Evolutionary conservation across 2,329 filamentous ascomycete genomes (phyloP).

Genomic region (Boeremia exigua): DNA sequence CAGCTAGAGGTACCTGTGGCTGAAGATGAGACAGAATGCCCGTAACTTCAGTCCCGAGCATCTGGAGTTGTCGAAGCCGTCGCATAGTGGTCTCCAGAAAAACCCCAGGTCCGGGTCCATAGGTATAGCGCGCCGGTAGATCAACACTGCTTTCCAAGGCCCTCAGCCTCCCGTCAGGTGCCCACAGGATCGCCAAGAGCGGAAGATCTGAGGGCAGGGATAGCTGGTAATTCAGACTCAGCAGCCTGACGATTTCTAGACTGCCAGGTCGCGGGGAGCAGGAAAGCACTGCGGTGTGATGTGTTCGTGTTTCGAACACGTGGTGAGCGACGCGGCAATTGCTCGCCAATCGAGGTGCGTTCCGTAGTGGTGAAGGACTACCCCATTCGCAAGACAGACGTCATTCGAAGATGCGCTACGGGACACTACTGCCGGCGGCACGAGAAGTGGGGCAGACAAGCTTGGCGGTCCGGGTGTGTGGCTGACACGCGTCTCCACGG

Average conservation of each 20-base stretch:
- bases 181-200: slow-evolving; percentile 22
- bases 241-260: background rate
- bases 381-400: background rate
- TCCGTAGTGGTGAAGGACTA: slow-evolving; percentile 3
- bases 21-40: too few relatives aligned
- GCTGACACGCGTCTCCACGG: slow-evolving; percentile 11
- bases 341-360: slow-evolving; percentile 1
- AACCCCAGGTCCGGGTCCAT: background rate
- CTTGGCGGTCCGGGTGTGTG: slow-evolving; percentile 6
- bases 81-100: background rate
- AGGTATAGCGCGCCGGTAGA: slow-evolving; percentile 9
- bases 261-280: background rate
- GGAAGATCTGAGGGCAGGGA: slow-evolving; percentile 24
- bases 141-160: slow-evolving; percentile 2
- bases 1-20: too few relatives aligned
- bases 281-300: background rate
- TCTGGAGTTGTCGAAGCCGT: too few relatives aligned
- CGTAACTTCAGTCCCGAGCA: too few relatives aligned
- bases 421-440: slow-evolving; percentile 14
- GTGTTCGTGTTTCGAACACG: background rate
- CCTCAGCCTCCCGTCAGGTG: slow-evolving; percentile 6
- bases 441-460: background rate
- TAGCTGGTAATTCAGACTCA: slow-evolving; percentile 2
- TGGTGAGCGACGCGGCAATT: slow-evolving; percentile 3
- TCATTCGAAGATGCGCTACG: slow-evolving; percentile 11